A percentile compares a stretch with the other conserved stretches of the same genome.
Evolutionary conservation across 805 yeast species (phyloP).

Genomic region (Saccharomyces mikatae): DNA sequence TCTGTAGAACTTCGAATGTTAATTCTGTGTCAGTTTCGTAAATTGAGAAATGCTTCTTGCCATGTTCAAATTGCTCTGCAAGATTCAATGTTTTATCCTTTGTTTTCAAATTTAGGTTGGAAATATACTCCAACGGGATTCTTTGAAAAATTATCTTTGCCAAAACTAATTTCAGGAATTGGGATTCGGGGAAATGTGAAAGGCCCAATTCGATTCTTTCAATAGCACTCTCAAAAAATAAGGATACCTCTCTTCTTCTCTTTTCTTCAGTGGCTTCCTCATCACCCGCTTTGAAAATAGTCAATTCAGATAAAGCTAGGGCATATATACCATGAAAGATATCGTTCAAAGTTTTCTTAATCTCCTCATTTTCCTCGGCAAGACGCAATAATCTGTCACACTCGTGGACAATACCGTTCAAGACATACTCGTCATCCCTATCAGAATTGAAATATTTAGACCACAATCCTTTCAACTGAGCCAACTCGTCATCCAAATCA

Average conservation of each 20-base stretch:
- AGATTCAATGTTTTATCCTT: slow-evolving; percentile 32
- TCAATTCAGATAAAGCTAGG: slow-evolving; percentile 56
- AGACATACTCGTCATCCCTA: slow-evolving; percentile 52
- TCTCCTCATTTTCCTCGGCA: slow-evolving; percentile 17
- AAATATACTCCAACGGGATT: slow-evolving; percentile 51
- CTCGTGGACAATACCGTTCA: slow-evolving; percentile 87
- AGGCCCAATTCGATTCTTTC: slow-evolving; percentile 62
- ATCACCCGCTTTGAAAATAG: slow-evolving; percentile 45
- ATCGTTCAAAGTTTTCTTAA: slow-evolving; percentile 32
- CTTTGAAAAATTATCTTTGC: slow-evolving; percentile 49
- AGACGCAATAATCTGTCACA: slow-evolving; percentile 69
- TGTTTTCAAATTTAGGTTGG: slow-evolving; percentile 35
- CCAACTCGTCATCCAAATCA: slow-evolving; percentile 72
- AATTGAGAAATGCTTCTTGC: slow-evolving; percentile 38
- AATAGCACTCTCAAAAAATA: slow-evolving; percentile 60
- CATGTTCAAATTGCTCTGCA: slow-evolving; percentile 37
- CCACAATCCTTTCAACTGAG: slow-evolving; percentile 70
- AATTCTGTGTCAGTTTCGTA: slow-evolving; percentile 36
- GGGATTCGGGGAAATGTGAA: slow-evolving; percentile 39
- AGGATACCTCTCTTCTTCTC: slow-evolving; percentile 35
- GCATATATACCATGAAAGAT: slow-evolving; percentile 70
- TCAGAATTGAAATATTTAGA: slow-evolving; percentile 48
- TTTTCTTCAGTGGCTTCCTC: slow-evolving; percentile 27
- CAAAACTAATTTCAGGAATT: slow-evolving; percentile 43
- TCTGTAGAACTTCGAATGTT: slow-evolving; percentile 44